Base-by-base conservation (phyloP, 2,329 filamentous ascomycete genomes). In the Amauroascus verrucosus region DNA sequence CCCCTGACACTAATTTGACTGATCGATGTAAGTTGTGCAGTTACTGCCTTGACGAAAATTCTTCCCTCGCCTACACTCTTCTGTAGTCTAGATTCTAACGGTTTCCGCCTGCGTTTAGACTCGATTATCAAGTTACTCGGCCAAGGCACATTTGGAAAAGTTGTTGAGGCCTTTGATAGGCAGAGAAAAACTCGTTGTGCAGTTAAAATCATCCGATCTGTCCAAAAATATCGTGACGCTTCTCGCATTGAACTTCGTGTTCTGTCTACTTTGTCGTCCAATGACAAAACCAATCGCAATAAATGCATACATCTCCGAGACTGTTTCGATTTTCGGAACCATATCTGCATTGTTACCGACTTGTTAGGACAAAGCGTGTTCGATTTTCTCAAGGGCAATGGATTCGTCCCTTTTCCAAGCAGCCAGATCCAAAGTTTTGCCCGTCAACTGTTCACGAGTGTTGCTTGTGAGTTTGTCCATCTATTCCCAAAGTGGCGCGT, bases 341-440 rank as follows among this genome's bases (percentile, higher is more conserved):
- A 98, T 66, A 97, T 98, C 61, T 98, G 93, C 76, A 85, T 85
- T 56, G 82, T 85, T 62, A 85, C 82, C 13, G 82, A 85, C 65
- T 71, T 85, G 14, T 80, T 97, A 30, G 91, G 91, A 46, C 91
- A 96, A 65, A 97, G 91, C 63, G 91, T 98, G 50, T 98, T 98
- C 67, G 93, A 98, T 71, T 98, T 98, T 62, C 77, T 98, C 46
- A 98, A 98, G 74, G 84, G 85, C 64, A 97, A 97, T 65, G 80
- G 82, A 59, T 98, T 98, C 65, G 89, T 95, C 16, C 93, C 93
- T 0, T 98, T 98, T 65, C 93, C 93, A 11, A 97, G 94, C 75
- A 96, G 90, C 60, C 93, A 98, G 70, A 98, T 98, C 55, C 93
- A 97, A 69, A 91, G 82, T 67, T 97, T 98, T 75, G 93, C 93